Percentiles rank a stretch among this genome's conserved stretches.
Conservation (phyloP, 495 filamentous ascomycete genomes). For the Monascus purpureus region DNA sequence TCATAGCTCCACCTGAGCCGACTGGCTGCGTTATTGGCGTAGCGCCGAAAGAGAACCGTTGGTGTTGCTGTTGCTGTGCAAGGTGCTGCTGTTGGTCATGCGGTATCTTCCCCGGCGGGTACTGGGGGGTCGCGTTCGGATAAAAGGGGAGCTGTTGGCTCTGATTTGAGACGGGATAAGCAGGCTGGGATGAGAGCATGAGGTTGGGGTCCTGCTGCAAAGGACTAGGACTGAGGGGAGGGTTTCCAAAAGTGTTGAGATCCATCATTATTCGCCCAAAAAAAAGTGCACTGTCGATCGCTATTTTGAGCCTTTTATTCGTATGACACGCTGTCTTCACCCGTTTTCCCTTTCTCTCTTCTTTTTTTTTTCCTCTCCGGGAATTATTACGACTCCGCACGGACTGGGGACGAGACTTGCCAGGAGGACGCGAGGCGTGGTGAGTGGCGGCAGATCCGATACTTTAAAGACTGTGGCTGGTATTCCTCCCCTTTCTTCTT, state of each 20-base stretch:
- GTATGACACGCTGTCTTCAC: neutral
- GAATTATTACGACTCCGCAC: neutral
- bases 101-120: constrained; percentile 23
- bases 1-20: constrained; percentile 29
- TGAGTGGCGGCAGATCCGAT: too few relatives aligned
- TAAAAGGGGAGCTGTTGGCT: constrained; percentile 28
- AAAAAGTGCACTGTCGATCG: neutral
- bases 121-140: constrained; percentile 24
- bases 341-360: neutral
- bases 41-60: constrained; percentile 26
- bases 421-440: too few relatives aligned
- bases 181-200: constrained; percentile 7
- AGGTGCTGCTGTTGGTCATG: too few relatives aligned
- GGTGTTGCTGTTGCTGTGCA: too few relatives aligned
- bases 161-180: constrained; percentile 23
- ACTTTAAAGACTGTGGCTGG: too few relatives aligned
- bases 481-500: too few relatives aligned
- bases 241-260: constrained; percentile 27
- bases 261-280: constrained; percentile 20
- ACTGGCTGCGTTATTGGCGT: constrained; percentile 25
- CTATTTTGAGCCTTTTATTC: neutral
- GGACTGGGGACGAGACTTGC: too few relatives aligned
- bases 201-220: constrained; percentile 11
- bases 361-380: constrained; percentile 1
- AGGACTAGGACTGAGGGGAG: constrained; percentile 3